Evolutionary conservation across 1,284 basidiomycete species (phyloP).

Genomic region (Naganishia sp.): DNA sequence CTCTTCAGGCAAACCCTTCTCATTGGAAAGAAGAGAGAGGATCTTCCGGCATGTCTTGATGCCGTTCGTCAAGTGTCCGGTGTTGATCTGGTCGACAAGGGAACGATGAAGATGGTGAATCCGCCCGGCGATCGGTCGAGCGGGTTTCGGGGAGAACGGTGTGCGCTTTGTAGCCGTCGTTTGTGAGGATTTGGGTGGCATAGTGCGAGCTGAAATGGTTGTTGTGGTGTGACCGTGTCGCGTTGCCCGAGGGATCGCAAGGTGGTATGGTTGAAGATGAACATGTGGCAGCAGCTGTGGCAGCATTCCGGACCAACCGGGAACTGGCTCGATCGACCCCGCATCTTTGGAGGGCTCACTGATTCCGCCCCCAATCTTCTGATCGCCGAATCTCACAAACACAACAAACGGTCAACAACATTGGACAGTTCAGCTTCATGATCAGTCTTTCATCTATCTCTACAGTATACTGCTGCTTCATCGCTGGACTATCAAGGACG

Average conservation of each 20-base stretch:
- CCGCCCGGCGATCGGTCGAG: conserved; percentile 62
- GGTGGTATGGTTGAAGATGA: too few relatives aligned
- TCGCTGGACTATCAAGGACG: background rate
- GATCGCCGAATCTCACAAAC: background rate
- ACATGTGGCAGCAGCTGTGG: too few relatives aligned
- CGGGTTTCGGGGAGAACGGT: conserved; percentile 56
- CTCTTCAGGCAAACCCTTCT: background rate
- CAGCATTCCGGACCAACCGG: too few relatives aligned
- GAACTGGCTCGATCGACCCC: background rate
- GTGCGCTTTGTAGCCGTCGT: background rate
- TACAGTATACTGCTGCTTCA: background rate
- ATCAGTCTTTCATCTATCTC: too few relatives aligned
- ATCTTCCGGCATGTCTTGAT: conserved; percentile 87
- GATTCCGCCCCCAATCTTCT: background rate
- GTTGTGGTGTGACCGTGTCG: too few relatives aligned
- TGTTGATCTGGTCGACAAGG: conserved; percentile 78
- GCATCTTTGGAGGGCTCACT: background rate
- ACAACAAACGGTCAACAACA: conserved; percentile 1
- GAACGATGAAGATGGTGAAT: conserved; percentile 73
- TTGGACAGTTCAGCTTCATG: too few relatives aligned
- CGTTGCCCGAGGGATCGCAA: too few relatives aligned
- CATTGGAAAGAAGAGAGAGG: conserved; percentile 52
- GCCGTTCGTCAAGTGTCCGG: conserved; percentile 74
- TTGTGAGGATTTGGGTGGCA: conserved; percentile 11
- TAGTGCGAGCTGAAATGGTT: background rate